Conservation (phyloP, 768 basidiomycete genomes). For the Suillus tomentosus region DNA sequence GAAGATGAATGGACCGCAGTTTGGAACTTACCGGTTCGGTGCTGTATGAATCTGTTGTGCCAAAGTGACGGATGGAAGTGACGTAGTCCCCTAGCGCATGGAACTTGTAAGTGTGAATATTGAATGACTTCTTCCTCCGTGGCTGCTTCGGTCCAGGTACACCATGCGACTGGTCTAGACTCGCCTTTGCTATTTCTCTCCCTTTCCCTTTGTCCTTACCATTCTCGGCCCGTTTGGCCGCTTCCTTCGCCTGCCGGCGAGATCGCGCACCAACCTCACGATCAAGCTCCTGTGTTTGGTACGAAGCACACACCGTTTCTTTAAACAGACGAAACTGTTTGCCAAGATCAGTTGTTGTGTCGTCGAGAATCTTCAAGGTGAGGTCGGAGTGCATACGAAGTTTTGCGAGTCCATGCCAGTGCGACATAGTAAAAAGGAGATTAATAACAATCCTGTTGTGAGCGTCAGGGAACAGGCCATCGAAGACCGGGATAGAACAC, state of each 20-base stretch:
- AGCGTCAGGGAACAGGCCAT: constrained; percentile 25
- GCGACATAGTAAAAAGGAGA: constrained; percentile 18
- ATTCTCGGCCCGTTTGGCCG: background rate
- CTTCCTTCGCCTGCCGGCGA: constrained; percentile 17
- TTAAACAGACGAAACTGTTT: constrained; percentile 24
- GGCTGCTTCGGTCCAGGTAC: background rate
- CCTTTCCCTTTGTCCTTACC: no score
- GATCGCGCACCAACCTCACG: constrained; percentile 9
- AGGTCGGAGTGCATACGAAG: constrained; percentile 30
- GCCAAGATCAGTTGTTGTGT: constrained; percentile 21
- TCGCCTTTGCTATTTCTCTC: no score
- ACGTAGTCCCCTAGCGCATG: constrained; percentile 37
- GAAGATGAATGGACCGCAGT: background rate
- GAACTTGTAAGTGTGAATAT: constrained; percentile 33
- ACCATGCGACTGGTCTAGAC: no score
- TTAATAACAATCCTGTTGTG: constrained; percentile 18
- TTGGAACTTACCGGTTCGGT: constrained; percentile 31
- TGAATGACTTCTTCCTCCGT: constrained; percentile 17
- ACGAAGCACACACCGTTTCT: constrained; percentile 20
- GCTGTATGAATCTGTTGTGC: constrained; percentile 37
- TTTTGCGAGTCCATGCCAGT: constrained; percentile 20
- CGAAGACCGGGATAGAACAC: constrained; percentile 36
- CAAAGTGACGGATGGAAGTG: constrained; percentile 22
- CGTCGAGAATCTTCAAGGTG: constrained; percentile 19
- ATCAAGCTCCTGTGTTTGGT: constrained; percentile 21